Base-by-base conservation (phyloP, 2,329 filamentous ascomycete genomes). In the Cladophialophora bantiana region DNA sequence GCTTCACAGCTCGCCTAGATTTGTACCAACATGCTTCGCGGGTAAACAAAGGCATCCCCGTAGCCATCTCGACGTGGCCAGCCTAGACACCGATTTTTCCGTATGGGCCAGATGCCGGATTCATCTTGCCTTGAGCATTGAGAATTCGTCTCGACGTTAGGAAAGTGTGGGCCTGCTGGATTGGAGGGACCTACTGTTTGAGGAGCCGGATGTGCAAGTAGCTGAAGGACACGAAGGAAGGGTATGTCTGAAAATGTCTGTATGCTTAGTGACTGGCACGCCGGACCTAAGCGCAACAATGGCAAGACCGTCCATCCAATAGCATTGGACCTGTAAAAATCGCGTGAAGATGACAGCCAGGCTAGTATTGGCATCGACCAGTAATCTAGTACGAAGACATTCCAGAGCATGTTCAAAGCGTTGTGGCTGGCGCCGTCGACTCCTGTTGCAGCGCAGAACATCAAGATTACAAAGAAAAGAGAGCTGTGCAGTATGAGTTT, bases 1-100 rank as follows among this genome's bases (percentile, higher is more conserved):
- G 0, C 81, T 80, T 66, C 83, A 83, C 1, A 83, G 77, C 68
- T 83, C 81, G 73, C 83, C 81, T 0, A 79, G 80, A 67, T 81
- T 83, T 6, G 81, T 82, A 64, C 79, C 76, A 38, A 62, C 66
- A 60, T 75, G 79, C 13, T 79, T 80, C 0, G 72, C 54, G 7
- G 80, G 80, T 48, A 80, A 79, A 79, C 12, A 83, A 76, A 0
- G 76, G 77, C 70, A 81, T 82, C 63, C 80, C 77, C 80, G 81
- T 82, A 18, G 77, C 78, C 0, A 82, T 76, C 36, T 55, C 75
- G 38, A 72, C 74, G 65, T 78, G 76, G 70, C 76, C 77, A 31
- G 74, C 75, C 26, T 80, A 77, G 18, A 79, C 79, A 48, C 79
- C 80, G 10, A 78, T 71, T 15, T 78, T 31, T 75, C 77, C 4